Conservation (phyloP, 306 rosid genomes). For the Rubus parviflorus region DNA sequence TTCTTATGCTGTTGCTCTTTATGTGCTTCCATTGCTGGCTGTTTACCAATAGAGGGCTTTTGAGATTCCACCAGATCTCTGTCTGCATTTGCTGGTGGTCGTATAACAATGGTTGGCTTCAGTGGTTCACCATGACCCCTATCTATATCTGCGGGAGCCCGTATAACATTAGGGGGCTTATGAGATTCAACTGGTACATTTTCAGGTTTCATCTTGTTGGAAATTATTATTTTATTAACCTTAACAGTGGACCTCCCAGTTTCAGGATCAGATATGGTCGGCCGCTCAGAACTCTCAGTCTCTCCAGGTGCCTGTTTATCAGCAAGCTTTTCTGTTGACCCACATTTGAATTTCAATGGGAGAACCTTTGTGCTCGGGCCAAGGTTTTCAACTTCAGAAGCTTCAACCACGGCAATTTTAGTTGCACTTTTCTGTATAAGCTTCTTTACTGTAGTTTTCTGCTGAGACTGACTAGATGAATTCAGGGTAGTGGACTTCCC, state of each 20-base stretch:
- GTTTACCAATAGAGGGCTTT: conserved; percentile 44
- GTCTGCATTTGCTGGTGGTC: conserved; percentile 46
- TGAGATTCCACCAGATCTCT: conserved; percentile 54
- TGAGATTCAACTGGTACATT: conserved; percentile 60
- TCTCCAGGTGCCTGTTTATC: conserved; percentile 57
- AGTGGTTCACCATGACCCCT: conserved; percentile 31
- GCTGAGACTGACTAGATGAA: conserved; percentile 58
- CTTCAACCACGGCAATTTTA: conserved; percentile 60
- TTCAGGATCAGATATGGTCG: conserved; percentile 78
- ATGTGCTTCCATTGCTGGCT: conserved; percentile 50
- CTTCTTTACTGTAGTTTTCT: conserved; percentile 63
- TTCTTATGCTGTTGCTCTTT: conserved; percentile 75
- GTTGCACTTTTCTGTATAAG: conserved; percentile 52
- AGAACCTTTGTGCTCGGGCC: conserved; percentile 44
- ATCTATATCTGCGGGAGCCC: conserved; percentile 59
- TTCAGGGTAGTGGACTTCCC: conserved; percentile 60
- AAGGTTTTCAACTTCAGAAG: conserved; percentile 46
- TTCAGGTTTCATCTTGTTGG: conserved; percentile 66
- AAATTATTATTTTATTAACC: conserved; percentile 63
- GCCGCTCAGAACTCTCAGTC: conserved; percentile 56
- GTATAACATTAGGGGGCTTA: conserved; percentile 59
- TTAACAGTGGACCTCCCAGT: conserved; percentile 59
- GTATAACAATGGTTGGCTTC: conserved; percentile 44
- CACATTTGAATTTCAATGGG: conserved; percentile 83
- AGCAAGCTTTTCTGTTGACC: conserved; percentile 67